phyloP scores from a whole-genome alignment of 2,329 filamentous ascomycete genomes.

The Rosellinia necatrix region DNA sequence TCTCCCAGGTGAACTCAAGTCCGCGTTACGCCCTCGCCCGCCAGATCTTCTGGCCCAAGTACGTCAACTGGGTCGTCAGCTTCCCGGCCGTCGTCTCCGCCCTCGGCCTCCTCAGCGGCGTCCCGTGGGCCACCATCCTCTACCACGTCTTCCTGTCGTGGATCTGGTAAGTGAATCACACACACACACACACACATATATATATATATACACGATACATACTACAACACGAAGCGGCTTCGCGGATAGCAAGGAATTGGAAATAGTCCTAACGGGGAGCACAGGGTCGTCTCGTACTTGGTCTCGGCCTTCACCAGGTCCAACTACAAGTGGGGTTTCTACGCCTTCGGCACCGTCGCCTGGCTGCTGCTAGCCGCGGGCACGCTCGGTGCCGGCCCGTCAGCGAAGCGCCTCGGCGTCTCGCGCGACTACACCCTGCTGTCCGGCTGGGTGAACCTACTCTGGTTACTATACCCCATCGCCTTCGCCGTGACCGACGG shows the following conservation, averaged over 20 bases:
- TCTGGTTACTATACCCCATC: slow-evolving; percentile 60
- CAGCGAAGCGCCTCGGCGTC: slow-evolving; percentile 49
- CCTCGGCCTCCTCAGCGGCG: slow-evolving; percentile 55
- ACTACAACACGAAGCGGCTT: too few species aligned
- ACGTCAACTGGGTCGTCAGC: slow-evolving; percentile 56
- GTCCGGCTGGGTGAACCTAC: slow-evolving; percentile 53
- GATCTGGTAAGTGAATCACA: slow-evolving; percentile 51
- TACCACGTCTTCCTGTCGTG: slow-evolving; percentile 55
- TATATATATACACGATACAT: too few species aligned
- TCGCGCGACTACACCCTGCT: slow-evolving; percentile 51
- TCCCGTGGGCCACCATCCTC: slow-evolving; percentile 61
- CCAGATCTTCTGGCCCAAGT: slow-evolving; percentile 61
- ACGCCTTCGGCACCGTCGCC: slow-evolving; percentile 54
- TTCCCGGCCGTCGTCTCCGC: slow-evolving; percentile 53
- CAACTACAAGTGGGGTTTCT: slow-evolving; percentile 64
- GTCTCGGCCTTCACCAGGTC: slow-evolving; percentile 52
- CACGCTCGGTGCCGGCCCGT: slow-evolving; percentile 47
- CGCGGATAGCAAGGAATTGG: not conserved
- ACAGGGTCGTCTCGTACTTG: slow-evolving; percentile 53
- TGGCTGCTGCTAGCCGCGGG: slow-evolving; percentile 52
- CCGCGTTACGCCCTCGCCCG: slow-evolving; percentile 40
- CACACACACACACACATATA: too few species aligned
- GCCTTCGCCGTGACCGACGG: slow-evolving; percentile 59
- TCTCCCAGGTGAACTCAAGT: slow-evolving; percentile 44
- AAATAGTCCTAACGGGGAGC: slow-evolving; percentile 11